phyloP scores from a whole-genome alignment of 208 protist genomes.

The Acanthamoeba lenticulata region DNA sequence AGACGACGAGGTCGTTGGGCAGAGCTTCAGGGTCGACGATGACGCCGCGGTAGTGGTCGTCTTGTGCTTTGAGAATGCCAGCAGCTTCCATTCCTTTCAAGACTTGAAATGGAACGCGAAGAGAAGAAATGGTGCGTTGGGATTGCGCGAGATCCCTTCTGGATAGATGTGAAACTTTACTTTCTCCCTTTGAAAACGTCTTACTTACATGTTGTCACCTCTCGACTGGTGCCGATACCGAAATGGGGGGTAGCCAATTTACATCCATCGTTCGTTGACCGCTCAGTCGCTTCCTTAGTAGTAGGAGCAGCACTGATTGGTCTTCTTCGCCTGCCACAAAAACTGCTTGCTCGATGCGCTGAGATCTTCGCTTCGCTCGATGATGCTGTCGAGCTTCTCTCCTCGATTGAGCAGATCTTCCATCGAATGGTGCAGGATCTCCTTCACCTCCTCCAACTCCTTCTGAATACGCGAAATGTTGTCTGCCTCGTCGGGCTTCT shows the following conservation, averaged over 20 bases:
- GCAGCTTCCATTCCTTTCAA: not conserved
- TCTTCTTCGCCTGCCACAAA: constrained; percentile 74
- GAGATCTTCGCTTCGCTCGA: constrained; percentile 68
- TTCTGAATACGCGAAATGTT: constrained; percentile 66
- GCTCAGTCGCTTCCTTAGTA: not conserved
- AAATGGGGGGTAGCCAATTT: not conserved
- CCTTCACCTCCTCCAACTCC: constrained; percentile 70
- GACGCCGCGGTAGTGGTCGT: constrained; percentile 55
- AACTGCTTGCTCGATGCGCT: constrained; percentile 68
- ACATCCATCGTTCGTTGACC: not conserved
- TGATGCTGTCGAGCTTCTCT: constrained; percentile 69
- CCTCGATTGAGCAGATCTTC: constrained; percentile 67
- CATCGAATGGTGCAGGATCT: constrained; percentile 67
- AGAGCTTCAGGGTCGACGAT: not conserved
- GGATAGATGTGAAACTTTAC: not conserved
- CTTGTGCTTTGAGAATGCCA: not conserved
- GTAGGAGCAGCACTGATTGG: constrained; percentile 60
- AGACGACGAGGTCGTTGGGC: constrained; percentile 43
- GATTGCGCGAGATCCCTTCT: not conserved
- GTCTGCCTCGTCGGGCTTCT: constrained; percentile 57
- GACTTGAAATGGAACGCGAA: too few relatives aligned
- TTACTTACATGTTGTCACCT: too few relatives aligned
- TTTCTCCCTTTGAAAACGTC: too few relatives aligned
- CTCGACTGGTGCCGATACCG: not conserved
- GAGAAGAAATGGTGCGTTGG: too few relatives aligned